Evolutionary conservation across 2,329 filamentous ascomycete genomes (phyloP).

Genomic region (Exophiala dermatitidis): DNA sequence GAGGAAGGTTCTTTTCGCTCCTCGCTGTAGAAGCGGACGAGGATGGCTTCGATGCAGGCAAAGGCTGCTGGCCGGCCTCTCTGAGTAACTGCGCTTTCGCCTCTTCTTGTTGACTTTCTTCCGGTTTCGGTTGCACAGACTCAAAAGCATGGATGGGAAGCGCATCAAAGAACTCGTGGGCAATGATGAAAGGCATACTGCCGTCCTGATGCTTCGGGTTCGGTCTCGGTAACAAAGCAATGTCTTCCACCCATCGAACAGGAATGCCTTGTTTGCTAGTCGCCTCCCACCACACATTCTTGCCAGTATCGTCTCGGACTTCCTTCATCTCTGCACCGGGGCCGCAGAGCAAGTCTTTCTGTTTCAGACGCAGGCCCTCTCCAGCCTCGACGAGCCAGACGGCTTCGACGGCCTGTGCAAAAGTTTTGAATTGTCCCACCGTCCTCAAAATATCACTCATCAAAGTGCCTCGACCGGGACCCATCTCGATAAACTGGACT

Average conservation of each 20-base stretch:
- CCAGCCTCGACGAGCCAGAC: constrained; percentile 96
- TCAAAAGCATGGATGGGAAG: constrained; percentile 95
- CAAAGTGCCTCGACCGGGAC: constrained; percentile 85
- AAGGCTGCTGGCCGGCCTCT: constrained; percentile 35
- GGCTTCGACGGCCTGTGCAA: constrained; percentile 70
- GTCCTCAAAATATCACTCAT: constrained; percentile 96
- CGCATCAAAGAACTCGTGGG: constrained; percentile 97
- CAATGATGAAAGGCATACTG: constrained; percentile 84
- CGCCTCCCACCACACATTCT: constrained; percentile 58
- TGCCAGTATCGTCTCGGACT: constrained; percentile 27
- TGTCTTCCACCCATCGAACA: constrained; percentile 72
- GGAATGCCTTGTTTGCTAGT: constrained; percentile 67
- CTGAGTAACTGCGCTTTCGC: constrained; percentile 37
- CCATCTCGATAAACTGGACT: constrained; percentile 86
- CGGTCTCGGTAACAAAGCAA: constrained; percentile 71
- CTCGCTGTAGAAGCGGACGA: constrained; percentile 19
- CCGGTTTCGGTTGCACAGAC: constrained; percentile 51
- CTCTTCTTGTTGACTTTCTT: constrained; percentile 37
- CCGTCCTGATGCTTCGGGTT: constrained; percentile 47
- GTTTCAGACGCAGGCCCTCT: constrained; percentile 63
- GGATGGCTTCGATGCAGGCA: constrained; percentile 28
- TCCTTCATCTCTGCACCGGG: constrained; percentile 63
- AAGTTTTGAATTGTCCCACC: constrained; percentile 70
- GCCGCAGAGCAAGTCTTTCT: constrained; percentile 76
- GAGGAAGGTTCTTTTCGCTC: constrained; percentile 38